Conservation (phyloP, 2,329 filamentous ascomycete genomes). For the Dactylella cylindrospora region DNA sequence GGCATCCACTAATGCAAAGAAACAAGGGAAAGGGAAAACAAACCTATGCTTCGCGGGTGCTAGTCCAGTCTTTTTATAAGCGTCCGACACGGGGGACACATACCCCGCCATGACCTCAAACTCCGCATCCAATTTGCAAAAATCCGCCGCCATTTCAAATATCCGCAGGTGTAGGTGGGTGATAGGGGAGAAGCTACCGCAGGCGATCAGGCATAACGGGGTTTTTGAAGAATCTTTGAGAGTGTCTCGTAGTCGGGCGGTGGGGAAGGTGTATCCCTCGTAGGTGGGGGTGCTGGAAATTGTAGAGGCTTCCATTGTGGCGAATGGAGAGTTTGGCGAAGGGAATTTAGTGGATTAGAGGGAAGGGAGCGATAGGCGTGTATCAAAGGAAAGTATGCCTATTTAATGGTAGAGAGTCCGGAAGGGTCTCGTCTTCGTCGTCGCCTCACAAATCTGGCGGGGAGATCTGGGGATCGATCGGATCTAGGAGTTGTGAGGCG, state of each 20-base stretch:
- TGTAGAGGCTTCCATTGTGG: too few species aligned
- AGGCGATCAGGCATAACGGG: constrained; percentile 69
- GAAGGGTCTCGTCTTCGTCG: too few species aligned
- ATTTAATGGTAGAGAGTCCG: too few species aligned
- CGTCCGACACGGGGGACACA: constrained; percentile 72
- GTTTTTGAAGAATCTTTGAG: constrained; percentile 61
- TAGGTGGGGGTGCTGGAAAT: constrained; percentile 31
- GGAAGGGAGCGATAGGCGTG: too few species aligned
- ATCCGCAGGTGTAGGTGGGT: constrained; percentile 79
- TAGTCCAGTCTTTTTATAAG: constrained; percentile 78
- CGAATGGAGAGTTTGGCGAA: too few species aligned
- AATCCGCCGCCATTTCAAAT: constrained; percentile 85
- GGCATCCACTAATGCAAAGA: too few species aligned
- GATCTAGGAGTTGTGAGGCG: too few species aligned
- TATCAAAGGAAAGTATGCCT: too few species aligned
- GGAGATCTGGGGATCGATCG: too few species aligned
- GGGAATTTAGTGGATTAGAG: too few species aligned
- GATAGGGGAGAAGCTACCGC: constrained; percentile 71
- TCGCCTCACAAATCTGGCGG: too few species aligned
- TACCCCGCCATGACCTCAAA: constrained; percentile 88
- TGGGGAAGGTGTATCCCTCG: constrained; percentile 62
- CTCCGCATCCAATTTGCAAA: constrained; percentile 67
- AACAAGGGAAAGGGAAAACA: constrained; percentile 37
- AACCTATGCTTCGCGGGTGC: constrained; percentile 70
- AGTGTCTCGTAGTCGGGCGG: constrained; percentile 61